phyloP scores from a whole-genome alignment of 2,329 filamentous ascomycete genomes.

The Fusarium sp. region DNA sequence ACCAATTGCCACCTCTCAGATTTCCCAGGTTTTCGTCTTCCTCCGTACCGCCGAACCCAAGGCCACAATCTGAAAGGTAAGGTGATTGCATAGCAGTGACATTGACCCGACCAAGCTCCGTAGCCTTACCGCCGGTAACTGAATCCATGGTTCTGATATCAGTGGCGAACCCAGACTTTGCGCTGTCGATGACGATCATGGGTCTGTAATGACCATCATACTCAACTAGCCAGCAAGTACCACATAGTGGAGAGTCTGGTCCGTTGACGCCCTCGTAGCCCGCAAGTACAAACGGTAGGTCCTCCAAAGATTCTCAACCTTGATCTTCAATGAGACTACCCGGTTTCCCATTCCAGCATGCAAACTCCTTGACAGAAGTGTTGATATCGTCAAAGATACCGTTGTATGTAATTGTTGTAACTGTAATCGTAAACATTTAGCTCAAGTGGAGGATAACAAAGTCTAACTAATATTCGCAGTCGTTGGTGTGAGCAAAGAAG shows the following conservation, averaged over 20 bases:
- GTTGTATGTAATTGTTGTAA: background rate
- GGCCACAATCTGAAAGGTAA: background rate
- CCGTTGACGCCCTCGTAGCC: background rate
- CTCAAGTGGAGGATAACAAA: fast-evolving
- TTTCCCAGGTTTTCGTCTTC: background rate
- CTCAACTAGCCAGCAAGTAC: background rate
- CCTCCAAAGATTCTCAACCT: background rate
- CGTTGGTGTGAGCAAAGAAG: fast-evolving
- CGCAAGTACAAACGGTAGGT: fast-evolving
- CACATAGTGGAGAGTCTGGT: background rate
- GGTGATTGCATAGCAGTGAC: fast-evolving
- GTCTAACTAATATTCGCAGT: background rate
- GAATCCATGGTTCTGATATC: fast-evolving
- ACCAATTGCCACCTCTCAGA: background rate
- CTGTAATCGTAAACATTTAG: fast-evolving
- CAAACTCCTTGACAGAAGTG: background rate
- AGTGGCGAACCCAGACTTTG: background rate
- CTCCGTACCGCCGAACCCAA: fast-evolving
- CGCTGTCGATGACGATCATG: background rate
- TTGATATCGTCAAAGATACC: background rate
- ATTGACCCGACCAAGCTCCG: fast-evolving
- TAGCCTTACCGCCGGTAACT: fast-evolving
- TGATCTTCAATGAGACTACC: background rate
- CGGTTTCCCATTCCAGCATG: background rate
- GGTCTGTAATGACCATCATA: fast-evolving